A percentile compares a stretch with the other conserved stretches of the same genome.
Evolutionary conservation across 2,329 filamentous ascomycete species (phyloP).

Genomic region (Alternaria conjuncta): DNA sequence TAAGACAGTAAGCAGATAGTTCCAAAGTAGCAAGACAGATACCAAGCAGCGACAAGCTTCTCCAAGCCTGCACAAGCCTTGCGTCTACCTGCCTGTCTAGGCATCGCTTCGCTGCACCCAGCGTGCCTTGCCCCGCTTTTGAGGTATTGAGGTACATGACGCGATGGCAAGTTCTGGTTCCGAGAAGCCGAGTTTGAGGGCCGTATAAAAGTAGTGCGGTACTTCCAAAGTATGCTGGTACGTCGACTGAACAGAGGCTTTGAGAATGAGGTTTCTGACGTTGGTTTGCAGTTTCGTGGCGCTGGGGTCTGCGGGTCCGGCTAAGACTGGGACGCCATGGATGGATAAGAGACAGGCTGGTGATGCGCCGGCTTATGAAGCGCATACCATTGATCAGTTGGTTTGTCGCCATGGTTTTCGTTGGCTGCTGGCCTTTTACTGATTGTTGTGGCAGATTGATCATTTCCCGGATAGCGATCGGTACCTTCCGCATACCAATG

Average conservation of each 20-base stretch:
- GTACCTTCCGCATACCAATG: slow-evolving; percentile 53
- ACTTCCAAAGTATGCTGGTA: neutral
- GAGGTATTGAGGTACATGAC: slow-evolving; percentile 11
- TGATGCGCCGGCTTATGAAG: slow-evolving; percentile 22
- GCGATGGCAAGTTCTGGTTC: neutral
- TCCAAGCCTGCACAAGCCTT: slow-evolving; percentile 24
- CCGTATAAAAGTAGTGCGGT: slow-evolving; percentile 1
- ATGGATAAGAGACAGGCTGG: slow-evolving; percentile 19
- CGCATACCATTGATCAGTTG: slow-evolving; percentile 34
- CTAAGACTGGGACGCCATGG: slow-evolving; percentile 2
- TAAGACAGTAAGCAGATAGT: neutral
- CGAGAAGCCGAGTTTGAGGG: neutral
- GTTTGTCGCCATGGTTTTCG: slow-evolving; percentile 10
- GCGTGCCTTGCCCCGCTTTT: slow-evolving; percentile 7
- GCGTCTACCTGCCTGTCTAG: slow-evolving; percentile 17
- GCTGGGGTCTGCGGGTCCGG: slow-evolving; percentile 8
- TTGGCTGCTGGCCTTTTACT: neutral
- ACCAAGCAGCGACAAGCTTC: slow-evolving; percentile 24
- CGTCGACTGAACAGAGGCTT: neutral
- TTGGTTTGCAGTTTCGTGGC: slow-evolving; percentile 10
- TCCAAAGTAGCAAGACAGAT: neutral
- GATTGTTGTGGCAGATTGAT: slow-evolving; percentile 46
- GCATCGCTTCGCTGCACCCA: slow-evolving; percentile 10
- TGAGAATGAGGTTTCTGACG: slow-evolving; percentile 15
- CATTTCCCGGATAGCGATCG: slow-evolving; percentile 53